Percentiles rank a stretch among this genome's conserved stretches.
phyloP scores from a whole-genome alignment of 495 filamentous ascomycete genomes.

The Penicillium odoratum region DNA sequence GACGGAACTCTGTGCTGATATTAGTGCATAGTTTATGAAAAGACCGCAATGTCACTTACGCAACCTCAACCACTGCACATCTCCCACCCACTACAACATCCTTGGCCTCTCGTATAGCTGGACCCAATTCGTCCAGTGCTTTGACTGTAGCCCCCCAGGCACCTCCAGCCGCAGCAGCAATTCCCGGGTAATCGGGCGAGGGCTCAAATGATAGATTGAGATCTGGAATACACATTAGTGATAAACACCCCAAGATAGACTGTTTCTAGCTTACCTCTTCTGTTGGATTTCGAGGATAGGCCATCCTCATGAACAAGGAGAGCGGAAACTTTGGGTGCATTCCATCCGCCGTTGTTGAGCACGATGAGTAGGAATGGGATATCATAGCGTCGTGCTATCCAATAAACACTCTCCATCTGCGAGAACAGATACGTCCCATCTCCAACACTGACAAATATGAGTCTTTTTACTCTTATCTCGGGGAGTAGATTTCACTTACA shows the following conservation, averaged over 20 bases:
- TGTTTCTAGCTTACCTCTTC: conserved; percentile 12
- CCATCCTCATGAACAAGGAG: conserved; percentile 75
- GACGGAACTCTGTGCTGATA: background rate
- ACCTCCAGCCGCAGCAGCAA: conserved; percentile 69
- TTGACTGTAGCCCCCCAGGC: conserved; percentile 24
- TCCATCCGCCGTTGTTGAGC: conserved; percentile 83
- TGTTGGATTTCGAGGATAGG: conserved; percentile 22
- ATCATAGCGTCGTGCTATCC: conserved; percentile 81
- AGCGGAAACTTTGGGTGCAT: conserved; percentile 69
- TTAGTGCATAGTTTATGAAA: background rate
- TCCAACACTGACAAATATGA: conserved; percentile 53
- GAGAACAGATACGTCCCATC: conserved; percentile 85
- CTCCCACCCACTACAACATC: conserved; percentile 13
- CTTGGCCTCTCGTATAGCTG: conserved; percentile 14
- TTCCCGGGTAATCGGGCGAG: conserved; percentile 78
- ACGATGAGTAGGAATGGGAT: conserved; percentile 88
- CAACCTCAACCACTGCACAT: conserved; percentile 26
- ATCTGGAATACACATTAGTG: conserved; percentile 10
- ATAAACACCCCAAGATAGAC: background rate
- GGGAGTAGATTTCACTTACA: conserved; percentile 12
- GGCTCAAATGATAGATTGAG: conserved; percentile 82
- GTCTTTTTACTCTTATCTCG: background rate
- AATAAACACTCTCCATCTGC: conserved; percentile 83
- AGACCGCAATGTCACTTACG: conserved; percentile 11
- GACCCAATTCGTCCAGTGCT: conserved; percentile 12